Conservation (phyloP, 2,329 filamentous ascomycete genomes). For the Pseudocercospora pini-densiflorae region DNA sequence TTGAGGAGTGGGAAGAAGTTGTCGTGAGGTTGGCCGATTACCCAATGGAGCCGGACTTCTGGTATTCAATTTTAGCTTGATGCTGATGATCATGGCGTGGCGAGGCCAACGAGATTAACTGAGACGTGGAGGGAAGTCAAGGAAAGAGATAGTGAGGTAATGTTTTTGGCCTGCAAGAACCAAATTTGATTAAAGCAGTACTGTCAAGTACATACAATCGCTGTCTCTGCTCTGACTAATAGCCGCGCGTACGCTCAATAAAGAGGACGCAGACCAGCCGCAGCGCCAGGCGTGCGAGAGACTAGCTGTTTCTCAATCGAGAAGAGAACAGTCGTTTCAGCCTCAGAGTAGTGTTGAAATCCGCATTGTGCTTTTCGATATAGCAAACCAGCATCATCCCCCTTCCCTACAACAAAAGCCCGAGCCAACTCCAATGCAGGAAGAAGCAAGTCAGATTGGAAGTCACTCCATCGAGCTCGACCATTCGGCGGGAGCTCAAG, state of each 20-base stretch:
- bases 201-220: slow-evolving; percentile 10
- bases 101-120: not conserved
- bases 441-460: slow-evolving; percentile 19
- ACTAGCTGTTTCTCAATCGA: slow-evolving; percentile 4
- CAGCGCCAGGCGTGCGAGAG: slow-evolving; percentile 18
- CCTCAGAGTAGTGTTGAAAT: slow-evolving; percentile 26
- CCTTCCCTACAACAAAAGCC: slow-evolving; percentile 15
- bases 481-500: slow-evolving; percentile 37
- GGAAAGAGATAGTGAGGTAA: not conserved
- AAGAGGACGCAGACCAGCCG: slow-evolving; percentile 26
- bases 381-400: slow-evolving; percentile 16
- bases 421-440: slow-evolving; percentile 12
- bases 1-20: slow-evolving; percentile 27
- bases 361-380: slow-evolving; percentile 17
- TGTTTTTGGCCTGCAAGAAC: slow-evolving; percentile 1
- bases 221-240: slow-evolving; percentile 19
- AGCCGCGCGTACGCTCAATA: slow-evolving; percentile 20
- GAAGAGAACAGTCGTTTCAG: slow-evolving; percentile 13
- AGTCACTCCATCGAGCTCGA: slow-evolving; percentile 38
- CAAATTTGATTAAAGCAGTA: slow-evolving; percentile 11
- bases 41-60: too few species aligned
- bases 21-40: slow-evolving; percentile 3
- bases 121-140: not conserved
- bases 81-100: not conserved
- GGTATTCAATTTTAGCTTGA: too few species aligned